A percentile compares a stretch with the other conserved stretches of the same genome.
Conservation (phyloP, 176 grass and related monocot species). For the Dendrocalamus sinicus region DNA sequence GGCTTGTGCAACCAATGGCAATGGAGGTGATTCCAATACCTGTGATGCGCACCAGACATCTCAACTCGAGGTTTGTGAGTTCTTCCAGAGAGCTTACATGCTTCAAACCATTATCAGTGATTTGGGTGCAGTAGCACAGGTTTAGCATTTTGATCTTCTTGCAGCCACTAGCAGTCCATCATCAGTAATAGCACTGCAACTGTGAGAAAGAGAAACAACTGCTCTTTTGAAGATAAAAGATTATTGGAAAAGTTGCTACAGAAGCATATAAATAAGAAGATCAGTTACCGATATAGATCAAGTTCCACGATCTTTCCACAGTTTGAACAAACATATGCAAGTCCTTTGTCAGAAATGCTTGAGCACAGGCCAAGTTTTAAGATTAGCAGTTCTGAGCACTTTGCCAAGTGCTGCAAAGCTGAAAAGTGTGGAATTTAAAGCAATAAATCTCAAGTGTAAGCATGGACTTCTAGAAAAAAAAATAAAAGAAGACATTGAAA, state of each 20-base stretch:
- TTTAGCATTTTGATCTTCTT: conserved; percentile 69
- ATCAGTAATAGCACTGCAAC: conserved; percentile 66
- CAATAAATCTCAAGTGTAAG: not conserved
- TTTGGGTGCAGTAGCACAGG: conserved; percentile 73
- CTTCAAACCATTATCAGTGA: conserved; percentile 67
- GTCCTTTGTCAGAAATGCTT: conserved; percentile 61
- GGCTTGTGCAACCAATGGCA: conserved; percentile 59
- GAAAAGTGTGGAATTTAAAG: conserved; percentile 27
- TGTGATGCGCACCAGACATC: conserved; percentile 60
- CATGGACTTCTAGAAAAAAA: not conserved
- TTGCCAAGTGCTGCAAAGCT: conserved; percentile 68
- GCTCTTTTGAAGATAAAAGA: not conserved
- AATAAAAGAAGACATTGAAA: not conserved
- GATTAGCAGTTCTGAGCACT: conserved; percentile 57
- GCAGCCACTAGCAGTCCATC: conserved; percentile 64
- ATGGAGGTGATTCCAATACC: conserved; percentile 61
- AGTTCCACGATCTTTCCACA: conserved; percentile 65
- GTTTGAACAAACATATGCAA: conserved; percentile 58
- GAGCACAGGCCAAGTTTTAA: conserved; percentile 82
- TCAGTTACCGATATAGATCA: conserved; percentile 73
- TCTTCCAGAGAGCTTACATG: conserved; percentile 59
- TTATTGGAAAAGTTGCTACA: conserved; percentile 7
- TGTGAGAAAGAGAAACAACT: conserved; percentile 20
- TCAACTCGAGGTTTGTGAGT: conserved; percentile 66
- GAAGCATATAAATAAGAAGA: not conserved